phyloP scores from a whole-genome alignment of 345 rosid genomes.

The Brassica rapa region DNA sequence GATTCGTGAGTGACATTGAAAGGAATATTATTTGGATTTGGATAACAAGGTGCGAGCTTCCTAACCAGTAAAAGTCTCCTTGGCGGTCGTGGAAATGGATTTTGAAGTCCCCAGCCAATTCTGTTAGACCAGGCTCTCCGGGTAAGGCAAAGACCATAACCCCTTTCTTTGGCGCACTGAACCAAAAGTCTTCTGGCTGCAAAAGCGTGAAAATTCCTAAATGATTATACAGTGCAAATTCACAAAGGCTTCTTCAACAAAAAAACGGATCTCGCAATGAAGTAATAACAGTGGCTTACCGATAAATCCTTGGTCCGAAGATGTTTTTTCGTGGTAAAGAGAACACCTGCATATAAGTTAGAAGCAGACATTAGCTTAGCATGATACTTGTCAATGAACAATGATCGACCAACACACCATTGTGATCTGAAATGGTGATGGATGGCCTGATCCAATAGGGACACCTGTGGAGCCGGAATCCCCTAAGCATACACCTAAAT shows the following conservation, averaged over 20 bases:
- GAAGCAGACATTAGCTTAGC: slow-evolving; percentile 1
- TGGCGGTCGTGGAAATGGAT: slow-evolving; percentile 88
- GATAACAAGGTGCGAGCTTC: slow-evolving; percentile 16
- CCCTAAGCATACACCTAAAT: slow-evolving; percentile 84
- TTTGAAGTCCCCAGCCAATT: slow-evolving; percentile 79
- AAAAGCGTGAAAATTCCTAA: slow-evolving; percentile 16
- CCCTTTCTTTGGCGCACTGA: slow-evolving; percentile 87
- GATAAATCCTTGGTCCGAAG: slow-evolving; percentile 69
- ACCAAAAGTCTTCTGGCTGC: slow-evolving; percentile 90
- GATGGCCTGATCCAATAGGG: slow-evolving; percentile 91
- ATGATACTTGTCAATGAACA: slow-evolving; percentile 21
- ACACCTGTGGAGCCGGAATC: slow-evolving; percentile 84
- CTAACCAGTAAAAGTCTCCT: slow-evolving; percentile 92
- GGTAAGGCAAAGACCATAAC: slow-evolving; percentile 88
- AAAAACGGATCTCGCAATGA: slow-evolving; percentile 2
- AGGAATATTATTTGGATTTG: not conserved
- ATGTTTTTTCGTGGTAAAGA: slow-evolving; percentile 80
- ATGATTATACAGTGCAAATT: not conserved
- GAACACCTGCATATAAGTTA: slow-evolving; percentile 56
- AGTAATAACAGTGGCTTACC: slow-evolving; percentile 45
- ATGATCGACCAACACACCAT: slow-evolving; percentile 47
- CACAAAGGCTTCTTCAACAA: slow-evolving; percentile 3
- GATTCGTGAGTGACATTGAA: slow-evolving; percentile 21
- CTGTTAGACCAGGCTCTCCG: slow-evolving; percentile 83
- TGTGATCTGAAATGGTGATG: slow-evolving; percentile 73